Conservation (phyloP, 805 yeast species). For the Starmerella ratchasimensis region DNA sequence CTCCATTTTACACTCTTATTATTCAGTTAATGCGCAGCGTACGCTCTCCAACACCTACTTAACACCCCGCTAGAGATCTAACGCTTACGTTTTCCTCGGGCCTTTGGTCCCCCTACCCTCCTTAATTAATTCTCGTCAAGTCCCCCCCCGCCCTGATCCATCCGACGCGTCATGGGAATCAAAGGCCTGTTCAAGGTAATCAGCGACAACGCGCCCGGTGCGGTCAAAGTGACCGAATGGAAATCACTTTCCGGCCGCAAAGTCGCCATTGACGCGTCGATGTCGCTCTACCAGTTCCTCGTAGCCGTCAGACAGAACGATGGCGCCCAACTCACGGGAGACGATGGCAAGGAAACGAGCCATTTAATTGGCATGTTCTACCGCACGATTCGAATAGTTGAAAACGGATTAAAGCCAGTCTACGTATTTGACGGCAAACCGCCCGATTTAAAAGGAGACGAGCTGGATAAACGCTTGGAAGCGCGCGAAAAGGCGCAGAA, state of each 20-base stretch:
- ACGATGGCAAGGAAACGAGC: conserved; percentile 77
- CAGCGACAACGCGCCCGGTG: conserved; percentile 77
- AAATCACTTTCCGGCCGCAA: conserved; percentile 82
- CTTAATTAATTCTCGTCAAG: too few species aligned
- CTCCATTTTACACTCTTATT: too few species aligned
- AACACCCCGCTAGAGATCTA: too few species aligned
- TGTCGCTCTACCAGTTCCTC: conserved; percentile 90
- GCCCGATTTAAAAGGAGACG: conserved; percentile 86
- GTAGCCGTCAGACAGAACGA: conserved; percentile 95
- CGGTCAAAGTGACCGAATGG: conserved; percentile 65
- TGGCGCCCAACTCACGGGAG: conserved; percentile 83
- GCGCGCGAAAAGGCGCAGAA: conserved; percentile 73
- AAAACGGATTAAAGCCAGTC: conserved; percentile 88
- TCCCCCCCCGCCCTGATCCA: too few species aligned
- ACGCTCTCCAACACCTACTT: too few species aligned
- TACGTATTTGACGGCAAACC: conserved; percentile 98
- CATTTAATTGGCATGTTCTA: conserved; percentile 95
- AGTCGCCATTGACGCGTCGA: conserved; percentile 82
- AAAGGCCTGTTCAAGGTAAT: conserved; percentile 65
- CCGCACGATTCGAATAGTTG: conserved; percentile 78
- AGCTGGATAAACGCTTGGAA: conserved; percentile 69
- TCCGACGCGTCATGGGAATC: too few species aligned
- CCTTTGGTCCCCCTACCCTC: too few species aligned
- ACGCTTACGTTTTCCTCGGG: too few species aligned
- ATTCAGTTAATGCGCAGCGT: too few species aligned